Base-by-base conservation (phyloP, 176 grass and related monocot genomes). In the Chloris gayana region DNA sequence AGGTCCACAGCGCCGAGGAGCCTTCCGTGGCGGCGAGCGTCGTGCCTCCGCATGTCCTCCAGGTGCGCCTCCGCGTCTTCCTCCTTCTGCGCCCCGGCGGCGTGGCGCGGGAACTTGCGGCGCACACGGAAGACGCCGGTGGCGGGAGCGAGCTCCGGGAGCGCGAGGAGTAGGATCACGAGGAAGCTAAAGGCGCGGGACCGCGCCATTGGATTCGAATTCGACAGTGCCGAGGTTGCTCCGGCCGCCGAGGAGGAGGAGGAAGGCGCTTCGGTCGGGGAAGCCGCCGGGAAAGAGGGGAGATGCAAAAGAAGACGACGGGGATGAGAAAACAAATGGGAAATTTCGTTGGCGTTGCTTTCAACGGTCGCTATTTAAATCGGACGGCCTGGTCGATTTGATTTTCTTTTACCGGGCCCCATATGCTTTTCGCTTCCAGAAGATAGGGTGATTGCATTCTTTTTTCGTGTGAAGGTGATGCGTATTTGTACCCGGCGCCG, bases 101-200 rank as follows among this genome's bases (percentile, higher is more conserved):
- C 80, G 45, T 71, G 72, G 65, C 41, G 69, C 56, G n/a, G 45
- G 84, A 95, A 95, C 84, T 93, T 98, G 82, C 87, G 88, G 66
- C 83, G 92, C 81, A 95, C 92, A 54, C 68, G 66, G 41, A 98
- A 91, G 64, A 98, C 89, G 25, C 92, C 90, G 44, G 67, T 72
- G 49, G n/a, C 72, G 32, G 54, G 53, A 18, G 72, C 78, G 77
- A 83, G 60, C 42, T 41, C 62, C 69, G 75, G 61, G 70, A 84
- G 63, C 42, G 75, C 81, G 31, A 84, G 26, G 6, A 77, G 13
- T 21, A 53, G 19, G 61, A 77, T 29, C 75, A 60, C 8, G 50
- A 38, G 35, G 53, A 12, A 31, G 0, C 37, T 17, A 29, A 27
- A 35, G 35, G 67, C 67, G 13, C 53, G 45, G 7, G 44, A 9